Percentiles rank a stretch among this genome's conserved stretches.
Evolutionary conservation across 768 basidiomycete genomes (phyloP).

Genomic region (Lentinus tigrinus): DNA sequence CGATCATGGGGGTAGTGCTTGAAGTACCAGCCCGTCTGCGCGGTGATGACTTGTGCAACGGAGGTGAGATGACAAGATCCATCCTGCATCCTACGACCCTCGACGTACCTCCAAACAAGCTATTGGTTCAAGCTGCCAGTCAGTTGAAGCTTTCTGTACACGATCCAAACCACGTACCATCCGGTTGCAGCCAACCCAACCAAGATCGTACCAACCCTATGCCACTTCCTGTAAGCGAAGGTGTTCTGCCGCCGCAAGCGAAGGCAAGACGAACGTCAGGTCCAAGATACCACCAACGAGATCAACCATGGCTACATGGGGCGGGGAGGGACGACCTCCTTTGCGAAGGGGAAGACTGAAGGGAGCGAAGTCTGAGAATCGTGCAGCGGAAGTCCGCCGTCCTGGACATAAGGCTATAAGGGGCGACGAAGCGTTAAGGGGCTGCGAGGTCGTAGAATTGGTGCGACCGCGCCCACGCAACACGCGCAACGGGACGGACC

Average conservation of each 20-base stretch:
- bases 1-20: constrained; percentile 4
- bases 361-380: background rate
- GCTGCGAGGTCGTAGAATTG: background rate
- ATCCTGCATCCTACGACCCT: background rate
- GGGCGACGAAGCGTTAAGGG: background rate
- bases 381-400: background rate
- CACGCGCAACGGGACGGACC: background rate
- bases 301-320: background rate
- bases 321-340: background rate
- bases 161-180: background rate
- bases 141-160: background rate
- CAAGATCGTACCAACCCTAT: background rate
- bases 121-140: background rate
- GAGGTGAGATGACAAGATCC: background rate
- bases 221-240: background rate
- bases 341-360: background rate
- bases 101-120: constrained; percentile 6
- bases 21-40: constrained; percentile 7
- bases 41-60: constrained; percentile 1
- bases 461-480: background rate
- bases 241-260: background rate
- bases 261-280: background rate
- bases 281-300: background rate
- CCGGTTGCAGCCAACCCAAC: background rate
- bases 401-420: background rate